phyloP scores from a whole-genome alignment of 2,329 filamentous ascomycete genomes.

The Ceratocystis eucalypticola region DNA sequence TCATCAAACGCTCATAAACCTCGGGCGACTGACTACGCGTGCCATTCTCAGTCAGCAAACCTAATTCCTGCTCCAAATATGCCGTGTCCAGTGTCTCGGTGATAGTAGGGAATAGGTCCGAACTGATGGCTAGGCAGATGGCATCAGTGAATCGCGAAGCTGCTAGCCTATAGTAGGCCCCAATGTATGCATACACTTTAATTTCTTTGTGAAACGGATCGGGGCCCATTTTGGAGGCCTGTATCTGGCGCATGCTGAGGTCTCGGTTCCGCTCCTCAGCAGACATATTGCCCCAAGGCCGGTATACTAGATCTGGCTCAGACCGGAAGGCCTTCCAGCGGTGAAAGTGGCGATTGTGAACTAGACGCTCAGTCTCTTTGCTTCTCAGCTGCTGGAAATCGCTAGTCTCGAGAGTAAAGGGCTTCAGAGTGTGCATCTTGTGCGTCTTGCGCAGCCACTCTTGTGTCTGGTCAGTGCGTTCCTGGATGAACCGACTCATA shows the following conservation, averaged over 20 bases:
- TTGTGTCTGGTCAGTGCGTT: slow-evolving; percentile 28
- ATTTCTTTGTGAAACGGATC: slow-evolving; percentile 50
- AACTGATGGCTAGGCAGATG: slow-evolving; percentile 35
- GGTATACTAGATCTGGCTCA: slow-evolving; percentile 21
- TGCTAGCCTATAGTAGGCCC: slow-evolving; percentile 57
- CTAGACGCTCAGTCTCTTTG: slow-evolving; percentile 34
- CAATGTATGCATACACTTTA: slow-evolving; percentile 46
- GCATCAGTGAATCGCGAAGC: slow-evolving; percentile 50
- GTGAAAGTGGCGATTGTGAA: slow-evolving; percentile 36
- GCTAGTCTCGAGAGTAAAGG: slow-evolving; percentile 45
- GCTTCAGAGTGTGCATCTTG: slow-evolving; percentile 38
- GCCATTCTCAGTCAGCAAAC: slow-evolving; percentile 24
- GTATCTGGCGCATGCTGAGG: slow-evolving; percentile 29
- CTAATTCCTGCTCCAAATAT: slow-evolving; percentile 34
- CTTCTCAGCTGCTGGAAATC: slow-evolving; percentile 34
- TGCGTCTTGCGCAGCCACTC: slow-evolving; percentile 34
- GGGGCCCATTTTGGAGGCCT: slow-evolving; percentile 36
- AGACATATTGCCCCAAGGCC: slow-evolving; percentile 34
- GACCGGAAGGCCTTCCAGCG: slow-evolving; percentile 33
- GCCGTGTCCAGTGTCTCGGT: slow-evolving; percentile 19
- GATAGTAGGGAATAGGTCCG: slow-evolving; percentile 37
- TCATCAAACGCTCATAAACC: slow-evolving; percentile 30
- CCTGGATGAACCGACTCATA: slow-evolving; percentile 33
- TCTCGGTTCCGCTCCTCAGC: slow-evolving; percentile 37
- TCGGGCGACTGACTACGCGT: background rate